A percentile compares a stretch with the other conserved stretches of the same genome.
These are phyloP conservation scores for Cyberlindnera subsufficiens DNA, from an alignment of 805 yeast genomes.

Conservation along the genomic window DNA sequence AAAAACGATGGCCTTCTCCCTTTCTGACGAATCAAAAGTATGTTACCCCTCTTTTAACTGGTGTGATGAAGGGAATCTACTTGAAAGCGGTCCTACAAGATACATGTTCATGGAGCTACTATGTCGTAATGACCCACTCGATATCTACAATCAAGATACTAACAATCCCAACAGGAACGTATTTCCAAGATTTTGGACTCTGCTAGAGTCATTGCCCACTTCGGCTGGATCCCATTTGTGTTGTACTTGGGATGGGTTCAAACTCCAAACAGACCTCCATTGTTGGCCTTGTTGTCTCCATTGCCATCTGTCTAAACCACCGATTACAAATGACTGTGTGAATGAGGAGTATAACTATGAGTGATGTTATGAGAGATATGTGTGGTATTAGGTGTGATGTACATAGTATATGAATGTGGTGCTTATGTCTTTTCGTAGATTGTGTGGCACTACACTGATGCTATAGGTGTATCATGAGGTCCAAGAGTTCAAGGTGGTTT, in stretches of 20 bases:
- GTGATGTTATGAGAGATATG: not conserved
- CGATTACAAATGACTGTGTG: not conserved
- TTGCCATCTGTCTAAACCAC: conserved; percentile 59
- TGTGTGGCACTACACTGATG: too few relatives aligned
- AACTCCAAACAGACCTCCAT: conserved; percentile 77
- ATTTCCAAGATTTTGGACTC: conserved; percentile 74
- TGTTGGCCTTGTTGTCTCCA: conserved; percentile 72
- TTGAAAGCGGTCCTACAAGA: too few relatives aligned
- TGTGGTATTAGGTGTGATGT: not conserved
- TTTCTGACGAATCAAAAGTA: conserved; percentile 41
- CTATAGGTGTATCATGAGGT: too few relatives aligned
- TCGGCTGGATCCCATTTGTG: conserved; percentile 95
- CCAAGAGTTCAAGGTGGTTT: too few relatives aligned
- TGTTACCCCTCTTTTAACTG: conserved; percentile 4
- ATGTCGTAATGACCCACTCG: too few relatives aligned
- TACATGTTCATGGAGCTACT: too few relatives aligned
- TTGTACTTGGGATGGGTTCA: conserved; percentile 85
- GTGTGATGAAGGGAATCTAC: too few relatives aligned
- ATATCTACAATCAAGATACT: not conserved
- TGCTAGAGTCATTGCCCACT: conserved; percentile 84
- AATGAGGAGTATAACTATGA: not conserved
- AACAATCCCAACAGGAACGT: conserved; percentile 58
- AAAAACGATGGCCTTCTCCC: conserved; percentile 30
- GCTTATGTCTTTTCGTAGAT: too few relatives aligned
- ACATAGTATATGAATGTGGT: not conserved